These are phyloP conservation scores for Erigeron canadensis DNA, from an alignment of 129 eudicot species.

Conservation along the genomic window DNA sequence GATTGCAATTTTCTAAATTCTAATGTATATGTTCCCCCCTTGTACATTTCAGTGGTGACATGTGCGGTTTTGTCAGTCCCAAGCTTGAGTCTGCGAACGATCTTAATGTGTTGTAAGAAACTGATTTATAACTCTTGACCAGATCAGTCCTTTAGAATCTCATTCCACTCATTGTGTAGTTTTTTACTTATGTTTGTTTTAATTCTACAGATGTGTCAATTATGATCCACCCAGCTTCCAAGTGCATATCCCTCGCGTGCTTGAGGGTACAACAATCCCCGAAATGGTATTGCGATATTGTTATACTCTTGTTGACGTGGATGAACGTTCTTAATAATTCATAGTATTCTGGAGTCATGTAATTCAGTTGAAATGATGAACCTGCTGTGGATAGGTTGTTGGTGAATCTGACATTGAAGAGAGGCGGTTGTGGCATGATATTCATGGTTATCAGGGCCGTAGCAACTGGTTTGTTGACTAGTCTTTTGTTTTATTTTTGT, in stretches of 20 bases:
- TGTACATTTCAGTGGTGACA: slow-evolving; percentile 30
- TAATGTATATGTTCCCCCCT: background rate
- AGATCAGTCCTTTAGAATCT: background rate
- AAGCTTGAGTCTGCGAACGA: slow-evolving; percentile 10
- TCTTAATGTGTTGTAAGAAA: slow-evolving; percentile 37
- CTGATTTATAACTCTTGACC: background rate
- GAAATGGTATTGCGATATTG: slow-evolving; percentile 36
- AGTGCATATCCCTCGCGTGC: slow-evolving; percentile 33
- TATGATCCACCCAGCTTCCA: slow-evolving; percentile 31
- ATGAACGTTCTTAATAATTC: background rate
- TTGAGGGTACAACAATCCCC: slow-evolving; percentile 43
- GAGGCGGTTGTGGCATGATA: slow-evolving; percentile 25
- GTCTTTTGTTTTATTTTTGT: background rate
- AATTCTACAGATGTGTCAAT: slow-evolving; percentile 32
- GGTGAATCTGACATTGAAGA: slow-evolving; percentile 15
- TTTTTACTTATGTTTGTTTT: background rate
- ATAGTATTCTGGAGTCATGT: background rate
- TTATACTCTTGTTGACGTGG: background rate
- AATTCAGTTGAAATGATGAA: background rate
- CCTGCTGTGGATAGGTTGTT: slow-evolving; percentile 11
- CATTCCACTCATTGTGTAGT: background rate
- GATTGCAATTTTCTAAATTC: background rate
- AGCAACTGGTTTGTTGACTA: slow-evolving; percentile 11
- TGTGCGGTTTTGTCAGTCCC: slow-evolving; percentile 34
- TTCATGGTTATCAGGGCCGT: slow-evolving; percentile 6